Evolutionary conservation across 116 monocot genomes (phyloP).

Genomic region (Cymodocea nodosa): DNA sequence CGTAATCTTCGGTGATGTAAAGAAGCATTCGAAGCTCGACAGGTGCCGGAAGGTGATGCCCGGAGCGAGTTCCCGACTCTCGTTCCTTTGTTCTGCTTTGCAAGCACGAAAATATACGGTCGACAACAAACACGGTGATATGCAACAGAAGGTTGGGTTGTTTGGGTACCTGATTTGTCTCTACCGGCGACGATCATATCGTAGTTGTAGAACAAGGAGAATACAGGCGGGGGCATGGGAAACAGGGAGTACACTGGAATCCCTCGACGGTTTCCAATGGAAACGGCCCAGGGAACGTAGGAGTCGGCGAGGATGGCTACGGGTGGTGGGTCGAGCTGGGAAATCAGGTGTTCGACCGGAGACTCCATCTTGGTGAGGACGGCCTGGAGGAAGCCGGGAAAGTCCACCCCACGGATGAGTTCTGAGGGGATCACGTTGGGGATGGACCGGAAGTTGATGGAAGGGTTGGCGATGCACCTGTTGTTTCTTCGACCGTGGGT

Average conservation of each 20-base stretch:
- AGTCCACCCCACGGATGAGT: slow-evolving; percentile 27
- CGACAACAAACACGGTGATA: neutral
- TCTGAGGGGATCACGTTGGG: slow-evolving; percentile 72
- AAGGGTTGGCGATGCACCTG: neutral
- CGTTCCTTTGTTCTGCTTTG: neutral
- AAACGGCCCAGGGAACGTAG: slow-evolving; percentile 28
- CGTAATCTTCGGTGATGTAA: neutral
- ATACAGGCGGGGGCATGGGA: slow-evolving; percentile 40
- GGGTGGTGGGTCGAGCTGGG: slow-evolving; percentile 14
- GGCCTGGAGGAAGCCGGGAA: slow-evolving; percentile 30
- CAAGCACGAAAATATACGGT: neutral
- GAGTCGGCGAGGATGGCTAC: slow-evolving; percentile 40
- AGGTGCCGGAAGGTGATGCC: slow-evolving; percentile 8
- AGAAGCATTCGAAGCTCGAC: neutral
- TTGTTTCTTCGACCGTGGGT: neutral
- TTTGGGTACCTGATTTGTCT: too few species aligned
- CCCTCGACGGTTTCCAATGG: slow-evolving; percentile 15
- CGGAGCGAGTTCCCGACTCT: slow-evolving; percentile 11
- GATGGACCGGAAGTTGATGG: slow-evolving; percentile 26
- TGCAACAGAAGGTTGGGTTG: too few species aligned
- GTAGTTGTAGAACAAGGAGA: slow-evolving; percentile 22
- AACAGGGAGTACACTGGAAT: slow-evolving; percentile 41
- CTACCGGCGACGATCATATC: neutral
- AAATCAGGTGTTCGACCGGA: slow-evolving; percentile 29
- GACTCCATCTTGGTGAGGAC: slow-evolving; percentile 34